Evolutionary conservation across 2,329 filamentous ascomycete genomes (phyloP), one percentile per base, ranked within the genome.

Genomic region (Pseudogymnoascus verrucosus): DNA sequence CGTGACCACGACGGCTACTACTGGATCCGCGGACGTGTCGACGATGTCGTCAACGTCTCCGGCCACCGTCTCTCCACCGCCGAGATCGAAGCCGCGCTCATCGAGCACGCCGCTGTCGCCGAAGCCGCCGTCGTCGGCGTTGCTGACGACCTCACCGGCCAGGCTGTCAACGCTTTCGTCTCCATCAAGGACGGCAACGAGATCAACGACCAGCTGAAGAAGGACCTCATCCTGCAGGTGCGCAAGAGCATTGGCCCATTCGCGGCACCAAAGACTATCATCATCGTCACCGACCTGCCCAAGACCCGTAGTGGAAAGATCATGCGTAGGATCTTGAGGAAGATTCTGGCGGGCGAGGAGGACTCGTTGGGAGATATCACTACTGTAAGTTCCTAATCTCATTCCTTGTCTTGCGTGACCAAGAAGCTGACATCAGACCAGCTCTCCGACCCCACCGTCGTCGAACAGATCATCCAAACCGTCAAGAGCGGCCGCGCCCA

Each of bases 241-340:
- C 89, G 95, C 74, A 96, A 96, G 83, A 96, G 91, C 69, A 99
- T 99, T 74, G 95, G 95, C 11, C 95, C 95, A 3, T 99, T 99
- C 74, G 95, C 95, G 3, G 93, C 95, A 34, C 95, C 95, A 68
- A 99, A 98, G 82, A 89, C 89, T 19, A 88, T 99, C 67, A 95
- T 87, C 75, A 85, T 96, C 63, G 90, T 99, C 51, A 89, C 92
- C 2, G 95, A 99, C 75, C 84, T 99, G 68, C 95, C 95, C 72
- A 98, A 99, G 87, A 99, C 95, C 39, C 85, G 95, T 70, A 96
- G 90, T 70, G 95, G 95, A 69, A 99, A 99, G 89, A 99, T 99
- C 74, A 99, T 99, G 95, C 86, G 95, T 67, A 88, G 95, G 68
- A 96, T 99, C 74, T 78, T 99, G 80, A 85, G 95, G 72, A 99